Base-by-base conservation (phyloP, 2,329 filamentous ascomycete species). In the Blumeria hordei region DNA sequence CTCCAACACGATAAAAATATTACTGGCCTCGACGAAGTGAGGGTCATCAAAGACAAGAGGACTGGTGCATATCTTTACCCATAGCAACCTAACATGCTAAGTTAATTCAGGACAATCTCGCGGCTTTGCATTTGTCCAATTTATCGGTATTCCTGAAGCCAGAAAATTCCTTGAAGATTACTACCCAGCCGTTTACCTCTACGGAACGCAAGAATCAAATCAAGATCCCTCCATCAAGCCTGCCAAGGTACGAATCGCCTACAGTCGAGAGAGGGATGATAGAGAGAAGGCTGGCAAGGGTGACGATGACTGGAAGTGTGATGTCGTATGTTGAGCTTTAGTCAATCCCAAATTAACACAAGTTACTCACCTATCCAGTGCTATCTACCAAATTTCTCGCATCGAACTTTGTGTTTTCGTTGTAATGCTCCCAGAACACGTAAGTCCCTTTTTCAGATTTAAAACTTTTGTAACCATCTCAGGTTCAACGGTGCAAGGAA, bases 291-390 rank as follows among this genome's bases (percentile, higher is more conserved):
- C 71, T 55, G 65, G 68, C 12, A 69, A 69, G 58, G 67, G 68
- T 16, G 73, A 76, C 54, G 71, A 72, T 49, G 75, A 78, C 58
- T 78, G 75, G 75, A 73, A 69, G 43, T 78, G 75, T 61, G 69
- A 70, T 57, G 70, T 72, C 59, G 74, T 77, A 63, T 49, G 66
- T 58, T 35, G 55, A 1, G 28, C 14, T 45, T 36, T 33, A 33
- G 4, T 28, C 21, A 28, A 28, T 28, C 4, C 18, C 18, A 51
- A 39, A 21, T 32, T 41, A 47, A 16, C 21, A 28, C 7, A 21
- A 34, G 21, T 37, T 28, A 60, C 62, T 34, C 63, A 52, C 56
- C 43, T 53, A 16, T 50, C 5, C 45, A 79, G 76, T 78, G 75
- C 63, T 66, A 68, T 32, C 69, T 74, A 56, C 67, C 73, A 55